Percentiles rank a stretch among this genome's conserved stretches.
phyloP scores from a whole-genome alignment of 176 grass and related monocot species.

The Zoysia japonica region DNA sequence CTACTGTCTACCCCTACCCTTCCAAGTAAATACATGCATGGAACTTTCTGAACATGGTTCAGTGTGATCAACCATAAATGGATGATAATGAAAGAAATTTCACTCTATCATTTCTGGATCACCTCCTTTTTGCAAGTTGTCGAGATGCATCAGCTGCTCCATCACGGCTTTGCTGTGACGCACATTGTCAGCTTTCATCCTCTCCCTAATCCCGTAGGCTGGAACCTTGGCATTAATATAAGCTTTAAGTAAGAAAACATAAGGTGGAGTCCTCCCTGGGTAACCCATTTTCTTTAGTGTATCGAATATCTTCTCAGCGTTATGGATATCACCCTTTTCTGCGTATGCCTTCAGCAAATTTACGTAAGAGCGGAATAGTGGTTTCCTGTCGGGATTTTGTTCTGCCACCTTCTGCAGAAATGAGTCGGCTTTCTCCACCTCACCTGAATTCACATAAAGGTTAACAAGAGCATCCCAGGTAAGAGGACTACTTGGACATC shows the following conservation, averaged over 20 bases:
- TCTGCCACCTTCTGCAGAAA: conserved; percentile 58
- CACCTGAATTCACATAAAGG: conserved; percentile 66
- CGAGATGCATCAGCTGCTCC: conserved; percentile 28
- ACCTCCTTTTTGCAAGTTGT: conserved; percentile 34
- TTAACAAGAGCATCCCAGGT: conserved; percentile 70
- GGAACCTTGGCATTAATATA: conserved; percentile 63
- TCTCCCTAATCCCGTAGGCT: conserved; percentile 65
- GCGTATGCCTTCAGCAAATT: conserved; percentile 60
- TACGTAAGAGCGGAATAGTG: conserved; percentile 50
- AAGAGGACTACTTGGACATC: conserved; percentile 37
- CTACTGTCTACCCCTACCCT: conserved; percentile 25
- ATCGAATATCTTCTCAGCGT: conserved; percentile 72
- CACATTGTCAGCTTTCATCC: conserved; percentile 63
- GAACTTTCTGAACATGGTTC: conserved; percentile 23
- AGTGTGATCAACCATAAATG: background rate
- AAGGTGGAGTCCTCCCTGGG: conserved; percentile 42
- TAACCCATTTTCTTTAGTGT: conserved; percentile 42
- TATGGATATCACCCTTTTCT: conserved; percentile 69
- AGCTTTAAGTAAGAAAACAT: conserved; percentile 61
- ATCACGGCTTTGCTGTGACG: conserved; percentile 19
- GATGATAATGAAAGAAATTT: background rate
- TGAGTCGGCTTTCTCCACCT: conserved; percentile 63
- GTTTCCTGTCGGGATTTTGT: conserved; percentile 45
- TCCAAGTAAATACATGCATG: background rate
- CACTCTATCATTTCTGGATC: conserved; percentile 36